These are phyloP conservation scores for Globisporangium lucens DNA, from an alignment of 352 stramenopile species.

Conservation along the genomic window DNA sequence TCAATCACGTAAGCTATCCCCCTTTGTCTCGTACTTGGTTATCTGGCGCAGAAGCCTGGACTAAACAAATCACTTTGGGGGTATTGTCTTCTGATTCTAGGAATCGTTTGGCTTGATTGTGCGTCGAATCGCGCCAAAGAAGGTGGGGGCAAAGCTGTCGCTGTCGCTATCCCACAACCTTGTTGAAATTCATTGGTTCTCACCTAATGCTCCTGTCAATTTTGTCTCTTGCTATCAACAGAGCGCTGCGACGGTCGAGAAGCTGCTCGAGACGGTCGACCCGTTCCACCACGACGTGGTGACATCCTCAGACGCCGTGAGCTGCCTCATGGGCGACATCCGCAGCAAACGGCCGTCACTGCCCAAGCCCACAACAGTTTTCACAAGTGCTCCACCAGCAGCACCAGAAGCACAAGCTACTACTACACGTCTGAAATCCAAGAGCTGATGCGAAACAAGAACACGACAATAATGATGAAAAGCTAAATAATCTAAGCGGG, in stretches of 20 bases:
- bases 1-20: slow-evolving; percentile 28
- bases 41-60: too few species aligned
- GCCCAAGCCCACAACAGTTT: background rate
- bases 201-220: background rate
- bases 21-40: background rate
- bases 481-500: too few species aligned
- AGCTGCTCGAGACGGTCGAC: slow-evolving; percentile 52
- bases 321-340: slow-evolving; percentile 34
- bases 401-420: background rate
- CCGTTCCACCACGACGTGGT: slow-evolving; percentile 69
- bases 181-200: background rate
- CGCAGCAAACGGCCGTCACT: slow-evolving; percentile 21
- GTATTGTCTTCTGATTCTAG: slow-evolving; percentile 9
- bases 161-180: background rate
- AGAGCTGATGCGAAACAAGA: too few species aligned
- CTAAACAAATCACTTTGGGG: too few species aligned
- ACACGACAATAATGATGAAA: too few species aligned
- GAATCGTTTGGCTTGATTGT: slow-evolving; percentile 34
- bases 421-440: background rate
- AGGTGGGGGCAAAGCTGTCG: slow-evolving; percentile 6
- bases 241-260: slow-evolving; percentile 35
- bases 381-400: background rate
- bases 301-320: slow-evolving; percentile 67
- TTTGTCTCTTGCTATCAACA: background rate
- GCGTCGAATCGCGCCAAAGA: slow-evolving; percentile 32